Evolutionary conservation across 1,139 yeast species (phyloP).

Genomic region (Meyerozyma carpophila): DNA sequence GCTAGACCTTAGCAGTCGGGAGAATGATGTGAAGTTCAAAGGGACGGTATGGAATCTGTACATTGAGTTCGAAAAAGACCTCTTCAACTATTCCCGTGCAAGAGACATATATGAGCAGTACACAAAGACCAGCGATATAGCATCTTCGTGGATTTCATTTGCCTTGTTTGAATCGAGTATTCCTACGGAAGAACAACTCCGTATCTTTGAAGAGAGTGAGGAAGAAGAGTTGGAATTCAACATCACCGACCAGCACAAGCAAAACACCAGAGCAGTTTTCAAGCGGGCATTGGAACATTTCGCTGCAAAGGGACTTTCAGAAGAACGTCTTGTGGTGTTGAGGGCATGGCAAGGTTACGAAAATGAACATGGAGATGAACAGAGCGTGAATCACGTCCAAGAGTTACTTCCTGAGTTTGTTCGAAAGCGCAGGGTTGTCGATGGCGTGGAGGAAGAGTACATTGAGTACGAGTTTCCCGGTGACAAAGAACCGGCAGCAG

Average conservation of each 20-base stretch:
- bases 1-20: conserved; percentile 1
- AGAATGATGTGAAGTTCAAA: neutral
- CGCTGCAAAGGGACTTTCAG: conserved; percentile 29
- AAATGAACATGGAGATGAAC: conserved; percentile 49
- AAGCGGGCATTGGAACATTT: conserved; percentile 46
- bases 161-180: conserved; percentile 71
- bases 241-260: conserved; percentile 47
- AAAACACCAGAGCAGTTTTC: conserved; percentile 52
- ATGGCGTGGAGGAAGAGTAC: conserved; percentile 50
- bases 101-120: conserved; percentile 46
- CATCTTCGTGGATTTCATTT: conserved; percentile 57
- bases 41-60: conserved; percentile 19
- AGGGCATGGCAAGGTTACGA: conserved; percentile 71
- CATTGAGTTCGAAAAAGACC: conserved; percentile 59
- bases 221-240: conserved; percentile 48
- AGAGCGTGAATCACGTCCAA: conserved; percentile 28
- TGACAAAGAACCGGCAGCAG: conserved; percentile 30
- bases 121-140: conserved; percentile 21
- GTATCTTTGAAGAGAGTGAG: conserved; percentile 26
- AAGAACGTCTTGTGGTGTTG: conserved; percentile 48
- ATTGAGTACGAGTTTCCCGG: conserved; percentile 67
- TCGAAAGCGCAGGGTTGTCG: conserved; percentile 39
- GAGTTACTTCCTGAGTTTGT: conserved; percentile 55
- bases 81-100: conserved; percentile 53
- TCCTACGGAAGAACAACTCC: conserved; percentile 51